Base-by-base conservation (phyloP, 306 rosid genomes). In the Gynostemma pentaphyllum region DNA sequence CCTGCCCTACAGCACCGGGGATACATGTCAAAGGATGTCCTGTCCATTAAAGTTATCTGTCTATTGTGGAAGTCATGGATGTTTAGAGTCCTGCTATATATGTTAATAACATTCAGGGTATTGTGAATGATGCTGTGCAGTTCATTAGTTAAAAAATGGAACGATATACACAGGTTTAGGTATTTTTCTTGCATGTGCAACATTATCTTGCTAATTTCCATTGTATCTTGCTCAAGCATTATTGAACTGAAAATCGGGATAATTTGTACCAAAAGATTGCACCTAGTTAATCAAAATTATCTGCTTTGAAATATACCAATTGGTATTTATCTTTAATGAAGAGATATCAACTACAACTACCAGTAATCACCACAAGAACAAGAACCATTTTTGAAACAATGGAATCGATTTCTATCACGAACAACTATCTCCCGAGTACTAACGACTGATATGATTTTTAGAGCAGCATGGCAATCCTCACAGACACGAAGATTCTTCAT, bases 401-500 rank as follows among this genome's bases (percentile, higher is more conserved):
- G 84, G 68, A 78, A 84, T 54, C 80, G 37, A 19, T 75, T 80
- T 15, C 80, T 68, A 51, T 75, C 84, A 11, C 77, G 75, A 51
- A 80, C 78, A 51, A 75, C 70, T 21, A 76, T 80, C 73, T 80
- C 77, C 67, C 82, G 36, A 9, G 63, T 57, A 28, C 62, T 70
- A 37, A 71, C 62, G 15, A 60, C 74, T 9, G 82, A 83, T 36
- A 78, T n/a, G 14, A 71, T 67, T 52, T 80, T 80, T 22, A 80
- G 51, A 44, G 80, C 68, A 44, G 77, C 63, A 70, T 80, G 86
- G 26, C 83, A 83, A 63, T 83, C 82, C 68, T 83, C 83, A 2
- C 85, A 80, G 45, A 80, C 85, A 18, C 82, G 77, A 45, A 83
- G 81, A 74, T 83, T 83, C 75, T 83, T 83, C 89, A 73, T 68